Conservation (phyloP, 306 rosid genomes). For the Castanea crenata region DNA sequence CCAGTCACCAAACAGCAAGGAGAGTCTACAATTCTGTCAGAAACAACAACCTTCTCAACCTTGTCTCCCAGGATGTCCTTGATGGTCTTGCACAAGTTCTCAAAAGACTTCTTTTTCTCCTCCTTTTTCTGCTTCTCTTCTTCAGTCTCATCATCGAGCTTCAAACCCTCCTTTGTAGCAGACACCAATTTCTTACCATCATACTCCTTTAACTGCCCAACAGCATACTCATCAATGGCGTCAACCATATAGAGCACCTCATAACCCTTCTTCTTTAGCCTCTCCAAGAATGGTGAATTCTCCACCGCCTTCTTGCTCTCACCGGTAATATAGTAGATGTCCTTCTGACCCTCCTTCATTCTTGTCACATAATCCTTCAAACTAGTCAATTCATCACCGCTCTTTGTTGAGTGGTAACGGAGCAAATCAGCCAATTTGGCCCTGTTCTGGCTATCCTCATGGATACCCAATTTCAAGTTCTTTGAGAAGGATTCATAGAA, state of each 20-base stretch:
- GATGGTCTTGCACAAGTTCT: constrained; percentile 51
- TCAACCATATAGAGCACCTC: constrained; percentile 74
- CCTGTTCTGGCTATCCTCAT: constrained; percentile 75
- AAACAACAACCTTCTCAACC: constrained; percentile 66
- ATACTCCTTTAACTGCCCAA: constrained; percentile 65
- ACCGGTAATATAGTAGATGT: constrained; percentile 68
- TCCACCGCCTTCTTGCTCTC: constrained; percentile 76
- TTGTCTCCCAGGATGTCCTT: constrained; percentile 65
- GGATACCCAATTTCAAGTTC: constrained; percentile 69
- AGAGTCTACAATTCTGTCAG: constrained; percentile 64
- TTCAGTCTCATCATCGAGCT: constrained; percentile 58
- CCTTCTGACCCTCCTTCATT: constrained; percentile 76
- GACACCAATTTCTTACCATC: constrained; percentile 74
- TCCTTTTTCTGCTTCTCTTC: constrained; percentile 61
- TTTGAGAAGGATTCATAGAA: constrained; percentile 69
- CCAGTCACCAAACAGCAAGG: constrained; percentile 80
- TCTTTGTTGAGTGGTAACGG: constrained; percentile 62
- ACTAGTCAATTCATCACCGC: constrained; percentile 70
- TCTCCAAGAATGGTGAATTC: constrained; percentile 70
- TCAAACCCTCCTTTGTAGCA: constrained; percentile 68
- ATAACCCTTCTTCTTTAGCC: constrained; percentile 64
- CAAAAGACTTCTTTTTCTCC: constrained; percentile 67
- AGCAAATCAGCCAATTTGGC: constrained; percentile 62
- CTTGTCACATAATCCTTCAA: constrained; percentile 67
- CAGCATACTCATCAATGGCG: constrained; percentile 66